These are phyloP conservation scores for Penicillium sp. DNA, from an alignment of 2,329 filamentous ascomycete species.

Conservation along the genomic window DNA sequence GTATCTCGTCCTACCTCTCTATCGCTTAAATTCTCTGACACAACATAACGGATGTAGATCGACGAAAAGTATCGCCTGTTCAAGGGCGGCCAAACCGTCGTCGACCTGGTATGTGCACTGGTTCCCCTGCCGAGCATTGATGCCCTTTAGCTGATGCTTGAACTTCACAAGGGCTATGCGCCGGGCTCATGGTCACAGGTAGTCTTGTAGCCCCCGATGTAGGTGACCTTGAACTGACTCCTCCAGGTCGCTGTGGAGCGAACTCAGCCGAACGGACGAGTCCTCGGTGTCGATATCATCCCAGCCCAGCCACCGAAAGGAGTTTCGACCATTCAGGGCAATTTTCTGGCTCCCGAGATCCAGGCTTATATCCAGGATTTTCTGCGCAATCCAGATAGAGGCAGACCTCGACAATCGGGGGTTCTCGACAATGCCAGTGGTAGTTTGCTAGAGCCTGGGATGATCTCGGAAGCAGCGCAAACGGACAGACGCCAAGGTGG, in stretches of 20 bases:
- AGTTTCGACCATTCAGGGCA: conserved; percentile 91
- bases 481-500: conserved; percentile 29
- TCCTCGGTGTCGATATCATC: conserved; percentile 91
- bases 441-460: conserved; percentile 12
- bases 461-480: neutral
- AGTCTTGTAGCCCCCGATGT: conserved; percentile 1
- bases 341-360: conserved; percentile 77
- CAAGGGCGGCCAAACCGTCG: conserved; percentile 73
- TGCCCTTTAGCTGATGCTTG: neutral
- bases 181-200: conserved; percentile 63
- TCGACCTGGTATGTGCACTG: conserved; percentile 67
- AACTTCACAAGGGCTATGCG: conserved; percentile 41
- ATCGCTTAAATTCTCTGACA: neutral
- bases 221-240: conserved; percentile 7
- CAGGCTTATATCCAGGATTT: conserved; percentile 74
- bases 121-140: neutral
- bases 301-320: conserved; percentile 87
- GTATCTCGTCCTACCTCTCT: conserved; percentile 42
- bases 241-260: conserved; percentile 73
- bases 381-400: conserved; percentile 63
- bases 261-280: conserved; percentile 71
- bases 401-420: conserved; percentile 46
- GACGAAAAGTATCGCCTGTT: conserved; percentile 80
- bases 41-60: conserved; percentile 55
- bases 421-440: neutral